These are phyloP conservation scores for Limonium bicolor DNA, from an alignment of 148 eudicot species.

Conservation along the genomic window DNA sequence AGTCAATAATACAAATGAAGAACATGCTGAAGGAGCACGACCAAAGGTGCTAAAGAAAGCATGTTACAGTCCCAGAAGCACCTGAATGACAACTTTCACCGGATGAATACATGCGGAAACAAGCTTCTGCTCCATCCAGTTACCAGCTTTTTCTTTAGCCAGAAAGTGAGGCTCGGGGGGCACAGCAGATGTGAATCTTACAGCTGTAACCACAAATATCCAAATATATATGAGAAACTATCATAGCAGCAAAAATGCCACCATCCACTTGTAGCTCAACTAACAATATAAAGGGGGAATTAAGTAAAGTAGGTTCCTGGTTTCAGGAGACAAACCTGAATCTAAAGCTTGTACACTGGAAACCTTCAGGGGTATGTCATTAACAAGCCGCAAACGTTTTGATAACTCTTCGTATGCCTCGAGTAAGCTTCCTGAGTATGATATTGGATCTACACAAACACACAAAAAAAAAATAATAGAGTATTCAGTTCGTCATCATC, in stretches of 20 bases:
- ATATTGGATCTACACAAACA: slow-evolving; percentile 78
- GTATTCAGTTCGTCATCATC: too few species aligned
- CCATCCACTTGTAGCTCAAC: too few species aligned
- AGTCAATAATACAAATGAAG: too few species aligned
- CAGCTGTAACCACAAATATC: slow-evolving; percentile 64
- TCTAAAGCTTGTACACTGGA: slow-evolving; percentile 88
- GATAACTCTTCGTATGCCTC: slow-evolving; percentile 55
- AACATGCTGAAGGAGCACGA: too few species aligned
- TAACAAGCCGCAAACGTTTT: slow-evolving; percentile 58
- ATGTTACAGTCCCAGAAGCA: slow-evolving; percentile 2
- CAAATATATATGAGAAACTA: too few species aligned
- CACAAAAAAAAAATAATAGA: too few species aligned
- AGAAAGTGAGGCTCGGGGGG: slow-evolving; percentile 80
- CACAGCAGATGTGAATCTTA: slow-evolving; percentile 76
- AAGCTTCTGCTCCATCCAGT: slow-evolving; percentile 24
- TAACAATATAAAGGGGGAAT: too few species aligned
- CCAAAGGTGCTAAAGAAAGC: too few species aligned
- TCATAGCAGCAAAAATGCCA: too few species aligned
- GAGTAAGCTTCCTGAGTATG: slow-evolving; percentile 32
- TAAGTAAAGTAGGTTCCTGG: too few species aligned
- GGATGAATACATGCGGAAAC: slow-evolving; percentile 61
- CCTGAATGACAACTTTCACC: slow-evolving; percentile 88
- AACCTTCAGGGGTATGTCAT: slow-evolving; percentile 72
- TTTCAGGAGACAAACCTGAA: slow-evolving; percentile 74
- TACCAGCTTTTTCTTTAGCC: slow-evolving; percentile 27